Conservation (phyloP, 2,329 filamentous ascomycete species). For the Colletotrichum sublineola region DNA sequence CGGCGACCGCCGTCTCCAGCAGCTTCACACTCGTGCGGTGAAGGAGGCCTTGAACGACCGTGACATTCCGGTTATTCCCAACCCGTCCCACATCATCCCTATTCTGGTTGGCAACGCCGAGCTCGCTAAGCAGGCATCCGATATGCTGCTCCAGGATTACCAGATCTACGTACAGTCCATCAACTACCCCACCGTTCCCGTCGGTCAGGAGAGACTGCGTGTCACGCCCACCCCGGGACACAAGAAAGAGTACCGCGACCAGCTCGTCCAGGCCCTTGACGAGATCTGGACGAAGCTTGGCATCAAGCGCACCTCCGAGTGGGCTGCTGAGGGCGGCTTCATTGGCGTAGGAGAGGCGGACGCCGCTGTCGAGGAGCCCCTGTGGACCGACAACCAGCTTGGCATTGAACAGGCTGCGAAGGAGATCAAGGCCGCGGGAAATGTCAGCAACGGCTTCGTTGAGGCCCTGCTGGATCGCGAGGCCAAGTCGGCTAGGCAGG, state of each 20-base stretch:
- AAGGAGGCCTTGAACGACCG: constrained; percentile 84
- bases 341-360: constrained; percentile 88
- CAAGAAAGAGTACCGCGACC: constrained; percentile 83
- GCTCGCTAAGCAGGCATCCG: constrained; percentile 90
- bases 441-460: constrained; percentile 60
- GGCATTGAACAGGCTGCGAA: constrained; percentile 76
- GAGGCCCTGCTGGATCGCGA: constrained; percentile 72
- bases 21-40: constrained; percentile 94
- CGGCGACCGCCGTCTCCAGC: constrained; percentile 91
- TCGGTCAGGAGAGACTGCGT: constrained; percentile 95
- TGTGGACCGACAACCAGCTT: constrained; percentile 94
- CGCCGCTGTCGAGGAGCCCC: constrained; percentile 72
- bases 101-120: constrained; percentile 95
- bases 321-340: constrained; percentile 92
- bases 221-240: constrained; percentile 98
- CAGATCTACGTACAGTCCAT: constrained; percentile 98
- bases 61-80: constrained; percentile 96
- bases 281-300: constrained; percentile 89
- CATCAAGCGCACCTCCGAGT: constrained; percentile 93
- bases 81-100: constrained; percentile 96
- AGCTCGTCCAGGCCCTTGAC: constrained; percentile 87
- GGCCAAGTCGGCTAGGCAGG: constrained; percentile 51
- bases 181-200: constrained; percentile 98
- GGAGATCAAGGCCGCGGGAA: constrained; percentile 67
- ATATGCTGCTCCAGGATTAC: constrained; percentile 90